Base-by-base conservation (phyloP, 2,329 filamentous ascomycete genomes). In the Xylaria sp. region DNA sequence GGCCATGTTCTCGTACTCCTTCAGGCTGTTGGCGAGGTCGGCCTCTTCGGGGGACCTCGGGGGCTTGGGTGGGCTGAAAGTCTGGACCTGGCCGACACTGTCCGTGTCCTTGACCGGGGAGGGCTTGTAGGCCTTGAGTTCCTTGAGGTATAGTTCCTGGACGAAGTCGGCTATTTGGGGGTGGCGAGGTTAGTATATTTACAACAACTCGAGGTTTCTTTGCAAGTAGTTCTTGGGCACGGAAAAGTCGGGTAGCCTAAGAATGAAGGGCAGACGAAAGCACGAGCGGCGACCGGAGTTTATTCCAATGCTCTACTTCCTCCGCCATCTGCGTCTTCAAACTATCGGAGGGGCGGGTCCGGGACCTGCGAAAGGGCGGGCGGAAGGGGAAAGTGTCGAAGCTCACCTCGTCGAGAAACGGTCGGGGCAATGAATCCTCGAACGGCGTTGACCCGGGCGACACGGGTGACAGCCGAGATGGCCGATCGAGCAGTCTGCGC, bases 141-240 rank as follows among this genome's bases (percentile, higher is more conserved):
- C 94, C 83, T 91, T 92, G 77, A 99, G 90, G 88, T 99, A 99
- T 80, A 99, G 89, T 82, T 98, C 95, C 85, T 98, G 96, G 78
- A 99, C 93, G 79, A 97, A 90, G 84, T 99, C 96, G 90, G 93
- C 96, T 98, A 80, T n/a, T 15, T 9, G 34, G 25, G n/a, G 4
- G n/a, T 8, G 50, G 34, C 25, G 2, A 66, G 57, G 69, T 72
- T 65, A 72, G 69, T 57, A 57, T 52, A 41, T 9, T 46, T 46
- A n/a, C 5, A 3, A 52, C n/a, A 37, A n/a, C 44, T 55, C 52
- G 55, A 46, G 57, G 13, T 18, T 44, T 34, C 23, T n/a, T n/a
- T n/a, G 20, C n/a, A 10, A 25, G 15, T 9, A 48, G 51, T 20
- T 5, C 9, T 8, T 23, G 23, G 28, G 28, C 13, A 25, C 28